Evolutionary conservation across 306 rosid genomes (phyloP), one percentile per base, ranked within the genome.

Genomic region (Corylus heterophylla): DNA sequence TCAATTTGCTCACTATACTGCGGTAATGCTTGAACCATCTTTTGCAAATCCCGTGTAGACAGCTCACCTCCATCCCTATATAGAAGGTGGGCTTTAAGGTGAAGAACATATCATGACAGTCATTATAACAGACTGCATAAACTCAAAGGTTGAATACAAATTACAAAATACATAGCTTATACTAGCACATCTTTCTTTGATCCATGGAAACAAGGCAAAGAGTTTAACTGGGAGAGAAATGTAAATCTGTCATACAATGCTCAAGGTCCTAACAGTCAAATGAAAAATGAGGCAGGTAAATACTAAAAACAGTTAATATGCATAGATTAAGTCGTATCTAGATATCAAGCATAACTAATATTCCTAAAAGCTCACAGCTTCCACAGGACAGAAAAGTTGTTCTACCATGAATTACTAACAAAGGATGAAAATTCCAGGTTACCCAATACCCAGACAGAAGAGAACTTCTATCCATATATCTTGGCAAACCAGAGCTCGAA

Each of bases 1-100:
- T 90, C 98, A 49, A 93, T 88, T 83, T 95, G 99, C 87, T 95
- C 99, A 74, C 97, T 95, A 85, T 95, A 93, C 81, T 95, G 97
- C 50, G 98, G 99, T 90, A 95, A 91, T 77, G 99, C 99, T 90
- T 91, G 97, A 85, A 93, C 99, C 94, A 91, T 95, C 90, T 86
- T 90, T 77, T 95, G 99, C 83, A 95, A 78, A 82, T 95, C 99
- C 84, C 91, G 87, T 3, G 99, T 95, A 2, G 99, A 93, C 83
- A 95, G 84, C 72, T 95, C 94, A 76, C 91, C 87, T 27, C 85
- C 86, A 84, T 80, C 86, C 81, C 98, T 92, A 83, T 47, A 84
- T 48, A 79, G 54, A 73, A 83, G 50, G 44, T 54, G 80, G 70
- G 78, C 63, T 39, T 75, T 31, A 54, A 83, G 31, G 50, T 82